phyloP scores from a whole-genome alignment of 805 yeast genomes.

The Myxozyma lipomycoides region DNA sequence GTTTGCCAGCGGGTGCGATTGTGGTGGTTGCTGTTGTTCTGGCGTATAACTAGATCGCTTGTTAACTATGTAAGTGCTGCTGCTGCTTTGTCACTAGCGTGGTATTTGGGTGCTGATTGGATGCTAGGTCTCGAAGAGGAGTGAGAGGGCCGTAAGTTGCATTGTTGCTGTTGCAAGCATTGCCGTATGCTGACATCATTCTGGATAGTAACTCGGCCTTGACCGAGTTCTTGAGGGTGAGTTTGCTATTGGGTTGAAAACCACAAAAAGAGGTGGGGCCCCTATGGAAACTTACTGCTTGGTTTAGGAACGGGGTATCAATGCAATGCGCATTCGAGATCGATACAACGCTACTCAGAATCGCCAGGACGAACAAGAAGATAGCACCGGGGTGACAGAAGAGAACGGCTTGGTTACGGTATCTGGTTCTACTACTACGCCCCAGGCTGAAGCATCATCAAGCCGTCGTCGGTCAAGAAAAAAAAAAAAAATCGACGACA shows the following conservation, averaged over 20 bases:
- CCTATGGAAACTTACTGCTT: not conserved
- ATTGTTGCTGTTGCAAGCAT: no score
- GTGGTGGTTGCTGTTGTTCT: no score
- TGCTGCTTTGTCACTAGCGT: no score
- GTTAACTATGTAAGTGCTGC: no score
- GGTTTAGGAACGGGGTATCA: conserved; percentile 27
- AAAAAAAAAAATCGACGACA: conserved; percentile 15
- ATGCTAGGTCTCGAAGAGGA: conserved; percentile 11
- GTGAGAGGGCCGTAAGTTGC: conserved; percentile 22
- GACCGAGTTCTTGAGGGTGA: conserved; percentile 29
- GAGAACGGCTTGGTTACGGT: conserved; percentile 13
- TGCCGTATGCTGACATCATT: no score
- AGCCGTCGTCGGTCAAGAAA: conserved; percentile 5
- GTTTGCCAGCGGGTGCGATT: no score
- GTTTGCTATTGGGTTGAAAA: not conserved
- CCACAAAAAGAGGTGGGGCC: not conserved
- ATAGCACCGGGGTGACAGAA: conserved; percentile 8
- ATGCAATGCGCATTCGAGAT: conserved; percentile 21
- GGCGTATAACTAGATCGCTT: no score
- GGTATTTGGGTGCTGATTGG: no score
- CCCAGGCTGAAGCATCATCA: conserved; percentile 1
- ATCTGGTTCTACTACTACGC: conserved; percentile 1
- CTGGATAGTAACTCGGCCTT: conserved; percentile 23
- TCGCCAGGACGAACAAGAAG: conserved; percentile 5
- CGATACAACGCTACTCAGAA: conserved; percentile 13